Base-by-base conservation (phyloP, 306 rosid genomes). In the Hylodesmum podocarpum region DNA sequence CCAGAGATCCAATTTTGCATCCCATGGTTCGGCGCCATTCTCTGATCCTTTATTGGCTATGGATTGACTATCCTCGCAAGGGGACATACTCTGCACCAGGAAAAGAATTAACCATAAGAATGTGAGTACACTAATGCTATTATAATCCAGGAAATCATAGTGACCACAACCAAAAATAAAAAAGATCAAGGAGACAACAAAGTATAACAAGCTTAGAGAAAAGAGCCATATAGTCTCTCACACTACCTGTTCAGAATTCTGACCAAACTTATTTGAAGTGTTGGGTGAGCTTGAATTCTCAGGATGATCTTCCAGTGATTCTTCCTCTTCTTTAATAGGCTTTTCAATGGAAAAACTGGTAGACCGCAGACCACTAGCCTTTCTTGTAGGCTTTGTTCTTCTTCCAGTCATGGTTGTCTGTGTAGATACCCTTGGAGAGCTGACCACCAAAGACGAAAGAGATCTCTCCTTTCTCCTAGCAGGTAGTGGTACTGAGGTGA, bases 401-500 rank as follows among this genome's bases (percentile, higher is more conserved):
- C 91, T 92, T 65, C 99, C 97, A 5, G 96, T 89, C 85, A 84
- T 49, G 31, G 91, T 71, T n/a, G 87, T 84, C 73, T 88, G 91
- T 28, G 88, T 49, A 22, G 97, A 84, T 63, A 91, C 97, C 88
- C 89, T 90, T 13, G 99, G 99, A 77, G 97, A 88, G 86, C 78
- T 87, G 73, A 95, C 95, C 78, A 90, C 99, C 87, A 95, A 80
- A 49, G 97, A 95, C 0, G 97, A 95, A 63, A 95, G 97, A 24
- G 97, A 95, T 82, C 97, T 90, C 78, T 95, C 99, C 86, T 95
- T 95, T 87, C 97, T 88, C 85, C 86, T 90, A 21, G 87, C 89
- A 3, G 98, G 97, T 40, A 89, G 44, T 59, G 91, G 58, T 51
- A 66, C 82, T 27, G 93, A 80, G 46, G 89, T 65, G 55, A 39